Evolutionary conservation across 257 asterid species (phyloP).

Genomic region (Fraxinus quadrangulata): DNA sequence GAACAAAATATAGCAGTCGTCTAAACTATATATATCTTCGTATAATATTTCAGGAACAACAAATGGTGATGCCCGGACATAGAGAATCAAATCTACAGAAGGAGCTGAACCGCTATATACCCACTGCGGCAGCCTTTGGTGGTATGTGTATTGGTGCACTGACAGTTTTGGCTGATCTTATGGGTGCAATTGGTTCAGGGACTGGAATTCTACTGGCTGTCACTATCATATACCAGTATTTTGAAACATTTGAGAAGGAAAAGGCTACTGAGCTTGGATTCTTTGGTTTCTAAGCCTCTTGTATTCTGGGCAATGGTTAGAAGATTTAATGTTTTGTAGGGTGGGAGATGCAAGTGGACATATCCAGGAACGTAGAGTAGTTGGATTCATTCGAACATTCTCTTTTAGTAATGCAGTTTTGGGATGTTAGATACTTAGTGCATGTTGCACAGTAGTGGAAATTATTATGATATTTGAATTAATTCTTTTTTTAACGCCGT

Average conservation of each 20-base stretch:
- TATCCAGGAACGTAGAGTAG: not conserved
- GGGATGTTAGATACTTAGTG: not conserved
- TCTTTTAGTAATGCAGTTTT: not conserved
- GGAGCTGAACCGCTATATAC: conserved; percentile 89
- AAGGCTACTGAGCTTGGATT: conserved; percentile 86
- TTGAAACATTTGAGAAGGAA: conserved; percentile 91
- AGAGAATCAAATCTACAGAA: conserved; percentile 82
- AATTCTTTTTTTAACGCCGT: too few species aligned
- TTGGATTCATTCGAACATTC: not conserved
- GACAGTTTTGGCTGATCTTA: conserved; percentile 84
- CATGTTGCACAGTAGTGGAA: not conserved
- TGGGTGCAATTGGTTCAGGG: conserved; percentile 96
- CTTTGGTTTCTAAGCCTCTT: conserved; percentile 66
- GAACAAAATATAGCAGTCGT: not conserved
- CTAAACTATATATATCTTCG: not conserved
- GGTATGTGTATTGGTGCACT: conserved; percentile 91
- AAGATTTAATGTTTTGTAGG: conserved; percentile 26
- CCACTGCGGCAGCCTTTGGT: conserved; percentile 93
- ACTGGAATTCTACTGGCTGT: conserved; percentile 87
- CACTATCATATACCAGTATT: conserved; percentile 84
- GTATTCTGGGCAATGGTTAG: conserved; percentile 3
- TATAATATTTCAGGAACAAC: conserved; percentile 66
- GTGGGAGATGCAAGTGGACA: conserved; percentile 32
- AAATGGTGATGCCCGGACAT: conserved; percentile 98
- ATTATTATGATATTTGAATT: too few species aligned